Evolutionary conservation across 331 rosid species (phyloP).

Genomic region (Stylosanthes scabra): DNA sequence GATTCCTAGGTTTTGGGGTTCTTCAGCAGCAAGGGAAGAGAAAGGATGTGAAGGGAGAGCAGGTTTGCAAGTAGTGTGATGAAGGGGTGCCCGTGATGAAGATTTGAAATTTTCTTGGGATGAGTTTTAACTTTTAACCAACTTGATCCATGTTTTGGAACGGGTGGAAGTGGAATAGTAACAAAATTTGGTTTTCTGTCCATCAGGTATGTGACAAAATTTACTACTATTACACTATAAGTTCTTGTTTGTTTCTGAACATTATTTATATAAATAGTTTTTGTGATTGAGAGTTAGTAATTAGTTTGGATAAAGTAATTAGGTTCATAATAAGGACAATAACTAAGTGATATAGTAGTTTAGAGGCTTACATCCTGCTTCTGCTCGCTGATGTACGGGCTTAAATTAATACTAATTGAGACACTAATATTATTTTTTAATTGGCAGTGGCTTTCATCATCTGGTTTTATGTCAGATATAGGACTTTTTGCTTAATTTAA

Average conservation of each 20-base stretch:
- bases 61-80: not conserved
- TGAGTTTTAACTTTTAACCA: not conserved
- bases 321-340: not conserved
- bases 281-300: too few relatives aligned
- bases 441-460: not conserved
- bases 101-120: not conserved
- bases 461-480: not conserved
- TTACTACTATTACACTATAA: not conserved
- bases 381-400: not conserved
- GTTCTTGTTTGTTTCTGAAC: too few relatives aligned
- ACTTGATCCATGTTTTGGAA: not conserved
- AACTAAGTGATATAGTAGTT: not conserved
- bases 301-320: not conserved
- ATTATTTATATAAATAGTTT: too few relatives aligned
- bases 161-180: not conserved
- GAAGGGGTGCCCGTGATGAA: too few relatives aligned
- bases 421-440: not conserved
- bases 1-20: conserved; percentile 21
- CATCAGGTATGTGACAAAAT: conserved; percentile 1
- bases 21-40: not conserved
- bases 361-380: not conserved
- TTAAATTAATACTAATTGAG: not conserved
- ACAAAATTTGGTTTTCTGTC: not conserved
- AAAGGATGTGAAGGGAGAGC: not conserved
- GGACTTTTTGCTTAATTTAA: not conserved